Evolutionary conservation across 2,329 filamentous ascomycete genomes (phyloP).

Genomic region (Claviceps cyperi): DNA sequence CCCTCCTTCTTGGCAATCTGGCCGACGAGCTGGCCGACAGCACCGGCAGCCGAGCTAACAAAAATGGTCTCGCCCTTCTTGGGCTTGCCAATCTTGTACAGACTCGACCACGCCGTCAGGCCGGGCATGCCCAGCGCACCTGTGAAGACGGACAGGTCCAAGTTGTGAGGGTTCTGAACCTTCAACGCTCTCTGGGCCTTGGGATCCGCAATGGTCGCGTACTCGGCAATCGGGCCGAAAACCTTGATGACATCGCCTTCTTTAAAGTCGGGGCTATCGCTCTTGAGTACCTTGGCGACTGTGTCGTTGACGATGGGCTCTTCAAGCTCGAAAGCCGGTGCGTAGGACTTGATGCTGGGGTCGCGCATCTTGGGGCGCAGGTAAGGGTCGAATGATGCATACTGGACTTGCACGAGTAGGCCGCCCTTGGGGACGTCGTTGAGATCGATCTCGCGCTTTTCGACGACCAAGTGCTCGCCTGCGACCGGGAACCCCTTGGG

Average conservation of each 20-base stretch:
- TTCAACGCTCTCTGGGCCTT: slow-evolving; percentile 30
- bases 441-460: slow-evolving; percentile 53
- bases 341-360: slow-evolving; percentile 46
- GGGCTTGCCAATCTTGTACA: slow-evolving; percentile 49
- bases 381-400: slow-evolving; percentile 73
- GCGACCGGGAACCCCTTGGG: slow-evolving; percentile 52
- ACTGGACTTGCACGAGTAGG: slow-evolving; percentile 56
- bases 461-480: slow-evolving; percentile 55
- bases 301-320: slow-evolving; percentile 49
- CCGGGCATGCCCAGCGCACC: slow-evolving; percentile 52
- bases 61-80: slow-evolving; percentile 63
- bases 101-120: slow-evolving; percentile 55
- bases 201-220: slow-evolving; percentile 39
- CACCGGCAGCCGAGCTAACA: slow-evolving; percentile 64
- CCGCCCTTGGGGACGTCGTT: slow-evolving; percentile 44
- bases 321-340: slow-evolving; percentile 36
- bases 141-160: slow-evolving; percentile 54
- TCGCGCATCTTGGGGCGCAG: slow-evolving; percentile 66
- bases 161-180: slow-evolving; percentile 53
- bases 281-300: slow-evolving; percentile 58
- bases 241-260: slow-evolving; percentile 52
- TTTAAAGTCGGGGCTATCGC: slow-evolving; percentile 46
- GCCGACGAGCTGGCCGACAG: slow-evolving; percentile 70
- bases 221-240: slow-evolving; percentile 51
- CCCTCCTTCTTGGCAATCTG: slow-evolving; percentile 75